Base-by-base conservation (phyloP, 441 rosid species). In the Melianthus villosus region DNA sequence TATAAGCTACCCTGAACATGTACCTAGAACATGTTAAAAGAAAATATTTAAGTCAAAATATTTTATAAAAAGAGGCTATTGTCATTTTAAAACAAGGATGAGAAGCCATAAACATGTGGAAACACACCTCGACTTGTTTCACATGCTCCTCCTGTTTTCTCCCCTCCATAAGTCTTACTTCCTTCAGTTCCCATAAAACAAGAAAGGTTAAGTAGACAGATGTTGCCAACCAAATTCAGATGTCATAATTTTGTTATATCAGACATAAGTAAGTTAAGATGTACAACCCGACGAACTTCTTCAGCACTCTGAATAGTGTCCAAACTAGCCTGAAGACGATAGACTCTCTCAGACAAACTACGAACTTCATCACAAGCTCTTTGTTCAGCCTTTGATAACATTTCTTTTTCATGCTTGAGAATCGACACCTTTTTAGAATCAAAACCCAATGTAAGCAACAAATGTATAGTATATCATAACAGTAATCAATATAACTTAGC, bases 341-440 rank as follows among this genome's bases (percentile, higher is more conserved):
- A 56, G 38, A 82, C 71, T 66, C 94, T 73, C 76, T 77, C 82
- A 3, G 94, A 75, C 68, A 84, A 71, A 57, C 69, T 76, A 34
- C 65, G 72, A 51, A 85, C 96, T 73, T 91, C 98, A 62, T 71
- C 81, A 45, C 63, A 72, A 26, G 96, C 98, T 65, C 98, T 73
- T 57, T 62, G 77, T 57, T 85, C 96, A 50, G 98, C 93, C 67
- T 72, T 72, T 40, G 81, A 73, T 44, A 77, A 38, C 51, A 85
- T 39, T 40, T 91, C 84, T 50, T 91, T 91, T 66, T 85, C 94
- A 50, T 55, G 73, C 67, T 75, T 91, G 36, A 85, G 60, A 54
- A 77, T 50, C 44, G 84, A 77, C 6, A 73, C 74, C 98, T 89
- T 50, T 15, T 39, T 34, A 46, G 42, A 43, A 46, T 36, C 15